Base-by-base conservation (phyloP, 208 protist genomes). In the Endotrypanum monterogeii region DNA sequence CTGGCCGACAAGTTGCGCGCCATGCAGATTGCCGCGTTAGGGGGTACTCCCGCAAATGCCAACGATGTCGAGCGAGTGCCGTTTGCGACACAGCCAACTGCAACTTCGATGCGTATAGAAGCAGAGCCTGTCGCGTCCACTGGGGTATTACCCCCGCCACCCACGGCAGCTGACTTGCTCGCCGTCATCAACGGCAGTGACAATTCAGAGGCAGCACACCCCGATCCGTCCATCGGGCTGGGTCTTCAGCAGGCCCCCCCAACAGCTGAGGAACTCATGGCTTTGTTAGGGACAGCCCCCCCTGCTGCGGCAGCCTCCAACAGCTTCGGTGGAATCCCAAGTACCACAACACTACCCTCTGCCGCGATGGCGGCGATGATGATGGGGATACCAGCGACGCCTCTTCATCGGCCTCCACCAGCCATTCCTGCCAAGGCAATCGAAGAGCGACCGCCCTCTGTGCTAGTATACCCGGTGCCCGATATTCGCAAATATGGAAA, bases 391-490 rank as follows among this genome's bases (percentile, higher is more conserved):
- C 68, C 46, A 54, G 62, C 56, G 7, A 79, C 56, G 86, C 78
- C 92, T 44, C 84, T 96, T 9, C 78, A 79, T 3, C 77, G 57
- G 12, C 91, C 91, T 1, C 93, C 93, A 23, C 93, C 93, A 9
- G 89, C 89, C 37, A 73, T 97, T 16, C 93, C 93, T 23, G 82
- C 83, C 67, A 87, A 90, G 55, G 84, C 77, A 35, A 39, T 97
- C 1, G 89, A 93, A 37, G 89, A 90, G 37, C 78, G 87, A 2
- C 68, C 84, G 28, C 84, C 94, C 32, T 96, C 90, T 20, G 86
- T 98, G 37, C 73, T 97, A 37, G 89, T 92, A 52, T 95, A 95
- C 74, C 94, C 94, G 3, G 44, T 98, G 14, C 94, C 92, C 1
- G 71, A 88, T 58, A 72, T 71, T 41, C 76, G 77, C 66, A 86